Evolutionary conservation across 768 basidiomycete species (phyloP), one percentile per base, ranked within the genome.

Genomic region (Mycena haematopus): DNA sequence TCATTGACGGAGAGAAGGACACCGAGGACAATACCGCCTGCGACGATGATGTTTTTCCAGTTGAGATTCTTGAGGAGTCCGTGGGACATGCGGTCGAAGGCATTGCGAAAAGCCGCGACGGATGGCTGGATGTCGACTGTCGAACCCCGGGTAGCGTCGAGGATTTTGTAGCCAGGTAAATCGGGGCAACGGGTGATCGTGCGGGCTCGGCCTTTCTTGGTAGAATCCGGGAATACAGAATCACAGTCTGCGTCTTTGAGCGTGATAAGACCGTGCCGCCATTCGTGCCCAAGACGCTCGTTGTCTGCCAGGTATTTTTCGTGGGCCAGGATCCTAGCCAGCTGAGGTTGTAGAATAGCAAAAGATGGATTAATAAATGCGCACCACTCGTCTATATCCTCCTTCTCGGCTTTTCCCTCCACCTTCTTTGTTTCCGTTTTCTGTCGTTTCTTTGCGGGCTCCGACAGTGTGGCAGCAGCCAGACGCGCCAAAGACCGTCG

Each of bases 1-100:
- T 14, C 44, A n/a, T n/a, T 29, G n/a, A 61, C 60, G 22, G 52
- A 44, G 9, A 53, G 53, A 2, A 61, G 46, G 4, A 42, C 42
- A n/a, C 45, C 52, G 35, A 61, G 60, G 17, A 55, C 52, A 25
- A 55, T 55, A 8, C 60, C 60, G 10, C 60, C 60, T 2, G 60
- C 52, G 10, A 55, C 53, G 10, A 46, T 13, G 17, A 61, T 22
- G 22, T 55, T 61, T 15, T 24, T 42, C 60, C 60, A 55, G 14
- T 61, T 19, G 19, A 61, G 60, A 17, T 40, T 40, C 6, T 49
- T 40, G 4, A 61, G 60, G 1, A 61, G 33, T 2, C 60, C 60
- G 36, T 47, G 52, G 3, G 60, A 35, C n/a, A 61, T 19, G 42
- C 42, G 29, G n/a, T 61, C 52, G 45, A 61, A 61, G 3, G 15